phyloP scores from a whole-genome alignment of 2,329 filamentous ascomycete genomes.

The Akanthomyces uredinophilus region DNA sequence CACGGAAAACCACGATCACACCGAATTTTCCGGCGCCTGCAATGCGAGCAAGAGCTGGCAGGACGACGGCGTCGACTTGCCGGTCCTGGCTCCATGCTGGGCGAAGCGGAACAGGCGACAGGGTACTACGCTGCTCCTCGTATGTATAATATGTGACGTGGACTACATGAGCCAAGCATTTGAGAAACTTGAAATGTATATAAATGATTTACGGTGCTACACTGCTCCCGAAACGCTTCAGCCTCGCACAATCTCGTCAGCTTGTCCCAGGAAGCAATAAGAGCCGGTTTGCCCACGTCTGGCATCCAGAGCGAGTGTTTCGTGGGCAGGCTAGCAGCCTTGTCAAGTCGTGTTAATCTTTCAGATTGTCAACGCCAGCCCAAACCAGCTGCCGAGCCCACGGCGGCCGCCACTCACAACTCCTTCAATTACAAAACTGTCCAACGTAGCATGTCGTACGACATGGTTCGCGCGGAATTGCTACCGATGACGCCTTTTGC shows the following conservation, averaged over 20 bases:
- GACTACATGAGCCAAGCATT: no score
- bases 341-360: background rate
- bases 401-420: background rate
- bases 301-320: background rate
- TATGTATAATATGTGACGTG: no score
- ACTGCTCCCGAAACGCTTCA: background rate
- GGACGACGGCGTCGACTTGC: slow-evolving; percentile 17
- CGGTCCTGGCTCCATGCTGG: slow-evolving; percentile 18
- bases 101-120: no score
- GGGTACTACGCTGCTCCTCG: no score
- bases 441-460: no score
- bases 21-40: slow-evolving; percentile 18
- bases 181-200: background rate
- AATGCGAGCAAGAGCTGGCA: slow-evolving; percentile 18
- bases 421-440: no score
- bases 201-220: background rate
- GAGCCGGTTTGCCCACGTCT: background rate
- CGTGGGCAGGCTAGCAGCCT: background rate
- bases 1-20: slow-evolving; percentile 18
- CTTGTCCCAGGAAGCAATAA: background rate
- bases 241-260: background rate
- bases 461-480: background rate
- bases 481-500: background rate
- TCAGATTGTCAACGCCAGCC: no score
- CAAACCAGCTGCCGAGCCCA: background rate